phyloP scores from a whole-genome alignment of 208 protist genomes.

The Trypanosoma rangeli region DNA sequence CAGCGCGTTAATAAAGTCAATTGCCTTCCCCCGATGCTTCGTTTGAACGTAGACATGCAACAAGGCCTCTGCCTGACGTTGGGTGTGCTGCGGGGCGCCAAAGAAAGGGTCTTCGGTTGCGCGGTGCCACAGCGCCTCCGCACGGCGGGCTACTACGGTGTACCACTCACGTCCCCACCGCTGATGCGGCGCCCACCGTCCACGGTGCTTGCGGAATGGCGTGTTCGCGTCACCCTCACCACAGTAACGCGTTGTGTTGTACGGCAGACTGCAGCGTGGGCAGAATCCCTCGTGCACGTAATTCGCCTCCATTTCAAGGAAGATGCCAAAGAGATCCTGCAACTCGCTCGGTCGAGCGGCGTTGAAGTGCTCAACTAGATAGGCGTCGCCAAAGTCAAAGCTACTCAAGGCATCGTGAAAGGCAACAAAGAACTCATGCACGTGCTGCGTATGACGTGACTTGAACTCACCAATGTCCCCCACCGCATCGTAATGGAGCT shows the following conservation, averaged over 20 bases:
- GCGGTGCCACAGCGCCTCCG: slow-evolving; percentile 87
- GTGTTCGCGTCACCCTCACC: slow-evolving; percentile 82
- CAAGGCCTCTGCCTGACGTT: slow-evolving; percentile 80
- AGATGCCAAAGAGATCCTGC: slow-evolving; percentile 82
- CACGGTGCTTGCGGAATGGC: slow-evolving; percentile 82
- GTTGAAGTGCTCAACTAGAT: slow-evolving; percentile 67
- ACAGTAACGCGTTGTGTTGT: slow-evolving; percentile 80
- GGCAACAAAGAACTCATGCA: slow-evolving; percentile 87
- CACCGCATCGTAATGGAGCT: slow-evolving; percentile 85
- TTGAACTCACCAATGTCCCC: slow-evolving; percentile 79
- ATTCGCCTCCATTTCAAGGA: slow-evolving; percentile 92
- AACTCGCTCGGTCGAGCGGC: slow-evolving; percentile 59
- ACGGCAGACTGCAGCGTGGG: slow-evolving; percentile 85
- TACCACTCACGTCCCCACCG: slow-evolving; percentile 86
- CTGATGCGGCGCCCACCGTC: slow-evolving; percentile 85
- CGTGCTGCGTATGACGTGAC: slow-evolving; percentile 82
- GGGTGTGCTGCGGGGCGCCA: slow-evolving; percentile 68
- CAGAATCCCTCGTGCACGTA: slow-evolving; percentile 83
- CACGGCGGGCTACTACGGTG: slow-evolving; percentile 83
- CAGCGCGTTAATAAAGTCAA: slow-evolving; percentile 75
- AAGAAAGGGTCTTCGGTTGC: slow-evolving; percentile 89
- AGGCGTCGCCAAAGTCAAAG: slow-evolving; percentile 83
- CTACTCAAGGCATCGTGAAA: slow-evolving; percentile 87
- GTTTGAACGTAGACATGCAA: slow-evolving; percentile 78
- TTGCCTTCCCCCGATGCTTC: slow-evolving; percentile 76